phyloP scores from a whole-genome alignment of 768 basidiomycete species.

The Russula virescens region DNA sequence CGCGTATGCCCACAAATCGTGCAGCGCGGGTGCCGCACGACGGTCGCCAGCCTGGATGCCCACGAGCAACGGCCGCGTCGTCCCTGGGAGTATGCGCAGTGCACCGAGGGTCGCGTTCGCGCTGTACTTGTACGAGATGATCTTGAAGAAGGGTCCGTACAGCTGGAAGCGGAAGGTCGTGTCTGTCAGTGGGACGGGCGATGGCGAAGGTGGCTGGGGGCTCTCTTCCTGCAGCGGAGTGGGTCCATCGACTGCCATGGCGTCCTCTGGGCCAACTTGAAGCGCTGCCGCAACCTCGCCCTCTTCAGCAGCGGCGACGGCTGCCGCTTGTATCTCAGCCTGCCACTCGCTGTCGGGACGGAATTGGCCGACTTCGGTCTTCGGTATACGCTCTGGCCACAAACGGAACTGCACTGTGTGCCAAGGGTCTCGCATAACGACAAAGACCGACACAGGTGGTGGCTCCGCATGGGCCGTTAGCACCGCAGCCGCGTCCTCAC shows the following conservation, averaged over 20 bases:
- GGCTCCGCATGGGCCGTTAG: conserved; percentile 17
- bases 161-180: conserved; percentile 24
- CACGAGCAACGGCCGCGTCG: conserved; percentile 11
- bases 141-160: conserved; percentile 21
- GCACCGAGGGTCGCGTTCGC: conserved; percentile 4
- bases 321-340: conserved; percentile 14
- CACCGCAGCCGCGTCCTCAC: conserved; percentile 12
- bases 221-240: background rate
- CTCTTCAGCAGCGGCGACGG: conserved; percentile 4
- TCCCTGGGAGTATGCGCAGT: conserved; percentile 19
- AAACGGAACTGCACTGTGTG: conserved; percentile 20
- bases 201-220: background rate
- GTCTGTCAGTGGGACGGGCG: conserved; percentile 9
- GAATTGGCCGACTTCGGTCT: conserved; percentile 10
- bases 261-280: conserved; percentile 1
- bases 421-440: conserved; percentile 20
- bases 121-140: conserved; percentile 18
- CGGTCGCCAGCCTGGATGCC: conserved; percentile 19
- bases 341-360: conserved; percentile 16
- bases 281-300: conserved; percentile 9
- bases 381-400: conserved; percentile 22
- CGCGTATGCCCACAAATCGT: conserved; percentile 21
- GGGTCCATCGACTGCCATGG: conserved; percentile 6
- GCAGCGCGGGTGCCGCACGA: conserved; percentile 8
- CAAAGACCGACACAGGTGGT: conserved; percentile 17